Conservation (phyloP, 2,329 filamentous ascomycete genomes). For the Verticillium nubilum region DNA sequence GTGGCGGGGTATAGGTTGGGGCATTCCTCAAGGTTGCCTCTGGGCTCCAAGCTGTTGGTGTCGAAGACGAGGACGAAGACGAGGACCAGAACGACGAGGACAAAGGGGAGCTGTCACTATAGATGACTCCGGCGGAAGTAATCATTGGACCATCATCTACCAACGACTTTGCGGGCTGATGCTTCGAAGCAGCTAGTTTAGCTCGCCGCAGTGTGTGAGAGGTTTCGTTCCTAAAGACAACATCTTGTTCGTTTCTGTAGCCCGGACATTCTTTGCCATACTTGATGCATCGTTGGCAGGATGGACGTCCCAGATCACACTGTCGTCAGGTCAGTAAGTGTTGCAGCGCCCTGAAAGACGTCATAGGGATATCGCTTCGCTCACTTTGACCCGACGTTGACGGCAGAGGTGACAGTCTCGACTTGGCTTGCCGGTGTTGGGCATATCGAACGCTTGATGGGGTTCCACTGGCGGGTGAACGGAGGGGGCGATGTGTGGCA, state of each 20-base stretch:
- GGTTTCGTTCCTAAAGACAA: conserved; percentile 31
- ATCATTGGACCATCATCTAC: neutral
- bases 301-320: conserved; percentile 34
- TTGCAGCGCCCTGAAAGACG: no score
- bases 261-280: conserved; percentile 33
- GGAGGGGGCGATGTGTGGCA: no score
- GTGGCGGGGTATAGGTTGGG: neutral
- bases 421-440: conserved; percentile 34
- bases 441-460: conserved; percentile 21
- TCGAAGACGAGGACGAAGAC: conserved; percentile 9
- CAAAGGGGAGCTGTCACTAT: neutral
- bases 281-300: conserved; percentile 33
- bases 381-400: conserved; percentile 32
- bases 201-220: conserved; percentile 11
- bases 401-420: conserved; percentile 35
- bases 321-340: conserved; percentile 8
- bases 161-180: conserved; percentile 1
- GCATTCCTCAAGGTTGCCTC: neutral
- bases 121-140: neutral
- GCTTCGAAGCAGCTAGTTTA: neutral
- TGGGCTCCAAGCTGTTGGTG: neutral
- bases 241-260: conserved; percentile 31
- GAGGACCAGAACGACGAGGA: neutral
- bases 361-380: conserved; percentile 10
- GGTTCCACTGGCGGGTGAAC: neutral